Evolutionary conservation across 139 green algal genomes (phyloP).

Genomic region (Chlorokybus atmophyticus): DNA sequence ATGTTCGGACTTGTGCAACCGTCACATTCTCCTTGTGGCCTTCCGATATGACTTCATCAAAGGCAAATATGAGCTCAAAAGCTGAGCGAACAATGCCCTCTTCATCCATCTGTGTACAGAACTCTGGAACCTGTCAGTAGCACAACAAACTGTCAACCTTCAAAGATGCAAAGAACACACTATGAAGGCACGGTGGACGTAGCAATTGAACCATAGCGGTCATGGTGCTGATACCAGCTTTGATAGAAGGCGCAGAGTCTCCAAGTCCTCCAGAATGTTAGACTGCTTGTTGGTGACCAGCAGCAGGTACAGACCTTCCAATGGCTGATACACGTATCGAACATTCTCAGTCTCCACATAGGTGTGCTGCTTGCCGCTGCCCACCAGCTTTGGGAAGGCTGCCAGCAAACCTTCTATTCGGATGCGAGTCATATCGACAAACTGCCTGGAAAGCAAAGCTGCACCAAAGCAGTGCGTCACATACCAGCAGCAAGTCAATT

Average conservation of each 20-base stretch:
- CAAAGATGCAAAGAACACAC: too few species aligned
- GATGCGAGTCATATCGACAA: slow-evolving; percentile 94
- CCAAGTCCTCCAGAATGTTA: slow-evolving; percentile 98
- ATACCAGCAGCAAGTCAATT: background rate
- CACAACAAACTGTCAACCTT: too few species aligned
- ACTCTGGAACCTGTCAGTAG: slow-evolving; percentile 33
- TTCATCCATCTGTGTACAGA: slow-evolving; percentile 61
- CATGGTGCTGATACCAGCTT: slow-evolving; percentile 66
- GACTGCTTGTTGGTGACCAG: slow-evolving; percentile 93
- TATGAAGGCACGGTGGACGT: too few species aligned
- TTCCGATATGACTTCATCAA: slow-evolving; percentile 93
- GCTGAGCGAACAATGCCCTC: slow-evolving; percentile 54
- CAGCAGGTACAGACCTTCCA: slow-evolving; percentile 92
- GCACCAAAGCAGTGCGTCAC: slow-evolving; percentile 16
- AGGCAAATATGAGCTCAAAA: slow-evolving; percentile 98
- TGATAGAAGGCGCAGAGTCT: slow-evolving; percentile 86
- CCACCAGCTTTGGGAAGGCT: slow-evolving; percentile 96
- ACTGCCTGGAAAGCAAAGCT: slow-evolving; percentile 95
- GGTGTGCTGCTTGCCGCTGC: slow-evolving; percentile 91
- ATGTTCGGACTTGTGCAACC: slow-evolving; percentile 74
- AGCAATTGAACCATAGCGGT: too few species aligned
- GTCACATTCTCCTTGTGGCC: slow-evolving; percentile 86
- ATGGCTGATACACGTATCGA: slow-evolving; percentile 95
- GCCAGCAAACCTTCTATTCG: slow-evolving; percentile 94
- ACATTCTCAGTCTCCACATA: slow-evolving; percentile 99